Percentiles rank a stretch among this genome's conserved stretches.
Conservation (phyloP, 1,284 basidiomycete species). For the Sanguinoderma infundibulare region DNA sequence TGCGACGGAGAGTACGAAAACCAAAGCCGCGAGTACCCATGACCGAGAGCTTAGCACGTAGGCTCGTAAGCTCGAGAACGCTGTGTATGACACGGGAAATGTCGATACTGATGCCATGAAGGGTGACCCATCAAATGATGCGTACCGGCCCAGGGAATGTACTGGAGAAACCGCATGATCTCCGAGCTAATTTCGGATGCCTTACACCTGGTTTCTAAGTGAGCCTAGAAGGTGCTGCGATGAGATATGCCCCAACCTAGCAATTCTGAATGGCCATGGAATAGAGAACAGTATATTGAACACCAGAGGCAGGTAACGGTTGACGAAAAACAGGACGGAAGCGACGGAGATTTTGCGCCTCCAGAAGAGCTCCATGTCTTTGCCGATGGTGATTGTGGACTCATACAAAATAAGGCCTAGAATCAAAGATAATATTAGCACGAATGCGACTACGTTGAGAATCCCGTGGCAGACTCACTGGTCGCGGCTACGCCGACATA, state of each 20-base stretch:
- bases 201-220: background rate
- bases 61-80: slow-evolving; percentile 1
- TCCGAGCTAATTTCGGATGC: background rate
- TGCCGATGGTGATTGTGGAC: slow-evolving; percentile 8
- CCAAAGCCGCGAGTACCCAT: background rate
- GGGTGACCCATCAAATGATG: too few relatives aligned
- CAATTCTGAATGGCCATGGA: background rate
- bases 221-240: background rate
- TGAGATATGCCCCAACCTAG: background rate
- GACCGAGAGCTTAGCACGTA: slow-evolving; percentile 1
- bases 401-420: slow-evolving; percentile 10
- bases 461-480: background rate
- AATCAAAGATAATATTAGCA: background rate
- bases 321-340: slow-evolving; percentile 8
- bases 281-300: background rate
- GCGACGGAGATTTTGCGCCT: slow-evolving; percentile 4
- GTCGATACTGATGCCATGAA: background rate
- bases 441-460: too few relatives aligned
- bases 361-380: slow-evolving; percentile 13
- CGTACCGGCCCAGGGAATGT: slow-evolving; percentile 9
- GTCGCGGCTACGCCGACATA: background rate
- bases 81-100: background rate
- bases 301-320: slow-evolving; percentile 7
- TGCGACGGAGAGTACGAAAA: background rate
- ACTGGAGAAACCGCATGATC: background rate